These are phyloP conservation scores for Chamaecyparis obtusa DNA, from an alignment of 75 land plant species.

Conservation along the genomic window DNA sequence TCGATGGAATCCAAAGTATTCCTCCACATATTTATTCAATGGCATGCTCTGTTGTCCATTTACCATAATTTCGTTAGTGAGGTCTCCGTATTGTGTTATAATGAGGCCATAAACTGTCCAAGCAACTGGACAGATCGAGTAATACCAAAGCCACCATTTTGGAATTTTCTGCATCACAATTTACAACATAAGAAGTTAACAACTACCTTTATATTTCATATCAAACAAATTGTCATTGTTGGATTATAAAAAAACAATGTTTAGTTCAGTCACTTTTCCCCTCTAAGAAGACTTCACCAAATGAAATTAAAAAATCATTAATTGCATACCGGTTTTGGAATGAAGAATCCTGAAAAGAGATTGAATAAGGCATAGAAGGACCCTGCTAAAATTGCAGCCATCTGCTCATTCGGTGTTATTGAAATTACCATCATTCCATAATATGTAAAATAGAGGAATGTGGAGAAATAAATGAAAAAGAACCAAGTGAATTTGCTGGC, in stretches of 20 bases:
- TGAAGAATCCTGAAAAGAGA: conserved; percentile 59
- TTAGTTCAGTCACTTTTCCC: not conserved
- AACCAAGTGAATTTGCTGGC: conserved; percentile 43
- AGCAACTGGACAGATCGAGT: conserved; percentile 42
- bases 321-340: conserved; percentile 49
- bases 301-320: not conserved
- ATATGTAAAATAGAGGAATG: conserved; percentile 48
- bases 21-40: conserved; percentile 23
- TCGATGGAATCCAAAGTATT: conserved; percentile 24
- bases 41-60: conserved; percentile 1
- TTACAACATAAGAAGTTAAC: not conserved
- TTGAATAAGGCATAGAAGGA: conserved; percentile 42
- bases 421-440: conserved; percentile 63
- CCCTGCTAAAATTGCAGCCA: conserved; percentile 45
- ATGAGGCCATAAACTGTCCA: conserved; percentile 46
- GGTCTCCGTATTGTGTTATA: conserved; percentile 29
- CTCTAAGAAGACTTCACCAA: not conserved
- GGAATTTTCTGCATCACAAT: conserved; percentile 33
- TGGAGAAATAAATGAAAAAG: conserved; percentile 35
- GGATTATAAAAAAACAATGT: not conserved
- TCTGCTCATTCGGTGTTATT: conserved; percentile 47
- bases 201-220: not conserved
- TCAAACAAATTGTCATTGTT: not conserved
- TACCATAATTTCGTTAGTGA: conserved; percentile 1
- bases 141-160: conserved; percentile 51